Evolutionary conservation across 495 filamentous ascomycete genomes (phyloP), one percentile per base, ranked within the genome.

Genomic region (Penicillium pulvis): DNA sequence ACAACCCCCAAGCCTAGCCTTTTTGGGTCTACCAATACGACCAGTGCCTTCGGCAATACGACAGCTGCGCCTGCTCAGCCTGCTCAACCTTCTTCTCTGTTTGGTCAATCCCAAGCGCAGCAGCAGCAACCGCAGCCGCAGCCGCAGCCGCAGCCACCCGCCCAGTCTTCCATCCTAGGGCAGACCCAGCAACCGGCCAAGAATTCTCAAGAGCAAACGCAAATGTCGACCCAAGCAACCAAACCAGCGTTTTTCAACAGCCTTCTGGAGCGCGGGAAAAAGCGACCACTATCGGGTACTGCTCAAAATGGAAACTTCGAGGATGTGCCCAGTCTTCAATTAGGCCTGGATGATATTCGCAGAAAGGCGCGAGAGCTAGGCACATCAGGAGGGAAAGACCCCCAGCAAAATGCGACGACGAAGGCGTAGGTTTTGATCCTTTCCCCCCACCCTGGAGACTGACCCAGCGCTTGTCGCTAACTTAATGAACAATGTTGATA

Each of bases 321-420:
- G 52, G 74, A 81, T 12, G 60, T 83, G 23, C 81, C 81, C 23
- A 77, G 71, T 59, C 72, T 97, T 53, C 91, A 96, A 71, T 79
- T 96, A 43, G 91, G 92, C 6, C 77, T 97, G 16, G 88, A 89
- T 60, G 92, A 96, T 71, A 89, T 97, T 60, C 86, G 91, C 49
- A 86, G 92, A 63, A 89, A 89, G 59, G 89, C 93, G 39, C 85
- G 86, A 68, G 87, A 92, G 69, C 78, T 97, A 17, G 90, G 89
- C 31, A 72, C 79, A n/a, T 66, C 74, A 16, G 75, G 76, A 33
- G 62, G 69, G 43, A 80, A 76, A 23, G 77, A 76, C 35, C 63
- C 71, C 12, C 81, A 62, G 65, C 77, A 67, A 66, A 77, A 66
- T 59, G 69, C 78, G 8, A 81, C 86, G 58, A 87, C 84, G 54